Conservation (phyloP, 2,329 filamentous ascomycete species). For the Cladosporium sp. region DNA sequence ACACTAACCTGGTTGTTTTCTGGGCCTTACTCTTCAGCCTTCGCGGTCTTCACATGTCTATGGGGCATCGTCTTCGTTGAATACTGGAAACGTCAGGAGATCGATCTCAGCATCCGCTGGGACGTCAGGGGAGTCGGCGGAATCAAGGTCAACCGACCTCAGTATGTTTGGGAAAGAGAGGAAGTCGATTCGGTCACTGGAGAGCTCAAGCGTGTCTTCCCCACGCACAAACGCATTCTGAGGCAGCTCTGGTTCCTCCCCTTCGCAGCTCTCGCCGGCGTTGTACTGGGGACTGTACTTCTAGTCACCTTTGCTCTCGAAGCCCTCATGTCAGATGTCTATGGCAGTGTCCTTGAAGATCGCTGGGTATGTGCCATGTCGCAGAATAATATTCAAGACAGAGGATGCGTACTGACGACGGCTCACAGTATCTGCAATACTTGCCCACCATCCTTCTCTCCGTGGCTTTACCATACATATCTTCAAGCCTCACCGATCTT, state of each 20-base stretch:
- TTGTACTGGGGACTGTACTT: constrained; percentile 1
- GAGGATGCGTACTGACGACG: not conserved
- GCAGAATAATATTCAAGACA: too few relatives aligned
- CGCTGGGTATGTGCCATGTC: not conserved
- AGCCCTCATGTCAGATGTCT: constrained; percentile 8
- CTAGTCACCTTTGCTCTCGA: constrained; percentile 4
- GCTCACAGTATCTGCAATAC: constrained; percentile 3
- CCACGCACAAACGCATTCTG: constrained; percentile 5
- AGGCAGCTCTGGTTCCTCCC: constrained; percentile 8
- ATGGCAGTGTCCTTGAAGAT: constrained; percentile 1
- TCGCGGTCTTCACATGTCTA: constrained; percentile 5
- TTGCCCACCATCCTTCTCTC: constrained; percentile 1
- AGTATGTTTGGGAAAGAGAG: constrained; percentile 8
- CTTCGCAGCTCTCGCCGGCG: not conserved
- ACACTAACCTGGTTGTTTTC: constrained; percentile 7
- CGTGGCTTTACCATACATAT: constrained; percentile 4
- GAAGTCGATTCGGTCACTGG: constrained; percentile 6
- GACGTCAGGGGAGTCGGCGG: constrained; percentile 2
- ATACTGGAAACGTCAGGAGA: constrained; percentile 7
- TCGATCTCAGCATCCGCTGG: constrained; percentile 10
- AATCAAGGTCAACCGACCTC: constrained; percentile 5
- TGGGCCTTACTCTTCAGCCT: constrained; percentile 5
- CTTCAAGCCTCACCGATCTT: constrained; percentile 41
- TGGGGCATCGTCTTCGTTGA: constrained; percentile 8
- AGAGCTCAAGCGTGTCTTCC: constrained; percentile 6